Evolutionary conservation across 495 filamentous ascomycete genomes (phyloP).

Genomic region (Aspergillus sparsus): DNA sequence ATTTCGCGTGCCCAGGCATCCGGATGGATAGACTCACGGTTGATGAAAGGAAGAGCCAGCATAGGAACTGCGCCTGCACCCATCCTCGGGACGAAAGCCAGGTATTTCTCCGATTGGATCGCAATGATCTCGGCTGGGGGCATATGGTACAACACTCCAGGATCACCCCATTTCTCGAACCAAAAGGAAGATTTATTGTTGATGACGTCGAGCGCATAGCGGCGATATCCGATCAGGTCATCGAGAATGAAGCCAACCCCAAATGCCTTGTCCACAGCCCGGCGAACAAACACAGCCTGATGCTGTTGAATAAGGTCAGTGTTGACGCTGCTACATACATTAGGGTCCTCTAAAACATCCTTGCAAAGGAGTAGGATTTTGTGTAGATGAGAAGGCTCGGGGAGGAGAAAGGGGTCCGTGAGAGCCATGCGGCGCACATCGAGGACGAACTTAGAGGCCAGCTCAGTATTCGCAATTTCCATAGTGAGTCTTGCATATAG

Average conservation of each 20-base stretch:
- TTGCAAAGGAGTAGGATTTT: conserved; percentile 38
- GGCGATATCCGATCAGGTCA: conserved; percentile 40
- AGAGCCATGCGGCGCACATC: conserved; percentile 19
- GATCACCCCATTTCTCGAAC: conserved; percentile 33
- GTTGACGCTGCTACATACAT: conserved; percentile 30
- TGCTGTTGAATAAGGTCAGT: conserved; percentile 27
- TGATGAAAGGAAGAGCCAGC: conserved; percentile 31
- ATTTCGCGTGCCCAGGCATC: conserved; percentile 28
- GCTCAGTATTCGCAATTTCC: conserved; percentile 41
- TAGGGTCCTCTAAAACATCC: conserved; percentile 32
- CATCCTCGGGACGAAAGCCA: conserved; percentile 25
- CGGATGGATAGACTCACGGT: conserved; percentile 21
- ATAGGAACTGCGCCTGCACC: conserved; percentile 21
- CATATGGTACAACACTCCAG: conserved; percentile 29
- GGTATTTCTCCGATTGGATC: conserved; percentile 41
- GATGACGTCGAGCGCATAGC: conserved; percentile 26
- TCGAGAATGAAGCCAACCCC: conserved; percentile 15
- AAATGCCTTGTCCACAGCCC: conserved; percentile 16
- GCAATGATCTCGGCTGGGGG: conserved; percentile 32
- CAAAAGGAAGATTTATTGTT: conserved; percentile 26
- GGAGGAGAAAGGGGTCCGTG: conserved; percentile 27
- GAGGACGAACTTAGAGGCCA: conserved; percentile 34
- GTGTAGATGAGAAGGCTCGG: conserved; percentile 36
- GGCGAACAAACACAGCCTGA: conserved; percentile 31
- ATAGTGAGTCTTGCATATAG: conserved; percentile 40